Evolutionary conservation across 2,329 filamentous ascomycete species (phyloP), one percentile per base, ranked within the genome.

Genomic region (Claviceps monticola): DNA sequence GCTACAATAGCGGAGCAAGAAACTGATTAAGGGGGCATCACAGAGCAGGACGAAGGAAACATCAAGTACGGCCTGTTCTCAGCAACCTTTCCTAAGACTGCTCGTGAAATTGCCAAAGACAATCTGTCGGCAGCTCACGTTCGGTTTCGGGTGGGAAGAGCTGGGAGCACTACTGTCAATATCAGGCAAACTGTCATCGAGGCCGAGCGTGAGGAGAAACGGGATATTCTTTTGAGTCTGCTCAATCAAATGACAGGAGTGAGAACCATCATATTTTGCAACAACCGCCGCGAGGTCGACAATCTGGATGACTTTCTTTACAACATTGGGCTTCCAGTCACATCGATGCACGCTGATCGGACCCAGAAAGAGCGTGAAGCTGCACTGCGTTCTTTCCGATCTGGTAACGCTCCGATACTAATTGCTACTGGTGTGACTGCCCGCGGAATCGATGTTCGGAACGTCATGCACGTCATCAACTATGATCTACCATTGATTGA

Each of bases 361-460:
- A 94, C 86, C 41, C 93, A 97, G 69, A 78, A 79, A 55, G 91
- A 97, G 73, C 86, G 93, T 57, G 91, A 97, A 66, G 89, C 95
- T 63, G 84, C 91, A 1, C 78, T 97, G 82, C 82, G 89, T 59
- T 77, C 84, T 1, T 97, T 97, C 75, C 83, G 86, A 19, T 73
- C 71, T 19, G 91, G 86, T 1, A 78, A 76, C 36, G 75, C 78
- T 9, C 90, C 91, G 0, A 86, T 98, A 51, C 68, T 98, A 53
- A 79, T 97, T 54, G 82, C 91, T 11, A 97, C 91, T 21, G 88
- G 87, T 47, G 79, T 98, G 49, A 83, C 85, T 49, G 86, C 88
- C 62, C 88, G 93, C 59, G 93, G 93, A 6, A 82, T 96, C 37
- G 90, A 97, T 59, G 84, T 96, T 38, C 80, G 80, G 53, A 88